Conservation (phyloP, 345 rosid species). For the Melaleuca quinquenervia region DNA sequence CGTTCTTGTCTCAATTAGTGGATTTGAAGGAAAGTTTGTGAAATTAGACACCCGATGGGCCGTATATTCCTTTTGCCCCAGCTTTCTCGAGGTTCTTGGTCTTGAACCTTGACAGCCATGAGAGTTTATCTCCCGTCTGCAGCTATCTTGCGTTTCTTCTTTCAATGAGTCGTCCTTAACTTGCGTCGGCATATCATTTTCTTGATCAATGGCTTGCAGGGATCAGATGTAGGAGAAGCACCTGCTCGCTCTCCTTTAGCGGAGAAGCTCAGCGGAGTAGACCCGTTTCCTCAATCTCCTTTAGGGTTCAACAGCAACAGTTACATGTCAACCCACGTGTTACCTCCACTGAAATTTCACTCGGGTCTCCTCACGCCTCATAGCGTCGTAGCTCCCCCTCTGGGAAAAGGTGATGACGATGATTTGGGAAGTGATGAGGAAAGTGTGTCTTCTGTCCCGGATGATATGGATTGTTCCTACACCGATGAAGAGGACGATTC, state of each 20-base stretch:
- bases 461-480: conserved; percentile 19
- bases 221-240: conserved; percentile 31
- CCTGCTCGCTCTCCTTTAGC: conserved; percentile 57
- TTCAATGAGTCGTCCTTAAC: neutral
- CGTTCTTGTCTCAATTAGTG: neutral
- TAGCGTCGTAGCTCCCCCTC: conserved; percentile 19
- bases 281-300: conserved; percentile 37
- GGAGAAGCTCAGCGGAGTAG: conserved; percentile 20
- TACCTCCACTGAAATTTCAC: conserved; percentile 55
- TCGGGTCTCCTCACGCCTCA: conserved; percentile 40
- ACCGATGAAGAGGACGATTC: conserved; percentile 22
- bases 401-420: neutral
- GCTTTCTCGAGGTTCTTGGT: neutral
- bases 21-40: neutral
- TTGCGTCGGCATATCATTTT: neutral
- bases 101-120: neutral
- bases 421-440: conserved; percentile 24
- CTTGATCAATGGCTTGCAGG: conserved; percentile 12
- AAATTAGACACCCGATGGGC: neutral
- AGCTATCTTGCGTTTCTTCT: neutral
- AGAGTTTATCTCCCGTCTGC: neutral
- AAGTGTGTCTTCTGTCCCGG: conserved; percentile 60
- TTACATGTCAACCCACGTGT: conserved; percentile 23
- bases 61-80: neutral
- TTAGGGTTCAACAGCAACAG: conserved; percentile 12